A percentile compares a stretch with the other conserved stretches of the same genome.
Evolutionary conservation across 805 yeast genomes (phyloP).

Genomic region (Trichomonascus vanleenenianus): DNA sequence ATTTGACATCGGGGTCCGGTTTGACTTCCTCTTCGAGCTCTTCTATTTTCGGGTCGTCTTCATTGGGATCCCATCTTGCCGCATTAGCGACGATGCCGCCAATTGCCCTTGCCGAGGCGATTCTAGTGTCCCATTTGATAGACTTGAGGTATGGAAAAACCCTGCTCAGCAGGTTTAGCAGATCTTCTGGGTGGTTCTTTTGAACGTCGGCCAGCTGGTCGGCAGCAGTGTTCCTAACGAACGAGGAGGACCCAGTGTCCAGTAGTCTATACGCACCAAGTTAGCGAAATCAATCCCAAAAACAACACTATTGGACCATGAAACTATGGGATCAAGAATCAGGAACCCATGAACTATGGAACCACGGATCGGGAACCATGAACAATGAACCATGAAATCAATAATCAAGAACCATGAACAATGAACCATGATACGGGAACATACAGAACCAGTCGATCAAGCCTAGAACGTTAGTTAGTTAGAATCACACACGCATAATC

Average conservation of each 20-base stretch:
- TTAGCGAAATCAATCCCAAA: not conserved
- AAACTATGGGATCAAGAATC: too few species aligned
- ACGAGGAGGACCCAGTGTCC: constrained; percentile 92
- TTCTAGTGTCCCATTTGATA: constrained; percentile 91
- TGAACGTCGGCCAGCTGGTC: constrained; percentile 94
- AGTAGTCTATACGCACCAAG: constrained; percentile 36
- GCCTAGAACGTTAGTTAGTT: constrained; percentile 36
- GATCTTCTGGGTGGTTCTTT: constrained; percentile 89
- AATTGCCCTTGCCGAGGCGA: constrained; percentile 88
- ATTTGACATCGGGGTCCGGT: constrained; percentile 20
- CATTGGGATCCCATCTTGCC: constrained; percentile 77
- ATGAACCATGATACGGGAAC: constrained; percentile 8
- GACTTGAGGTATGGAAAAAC: constrained; percentile 84
- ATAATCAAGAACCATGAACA: not conserved
- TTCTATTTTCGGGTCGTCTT: constrained; percentile 15
- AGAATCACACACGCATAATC: not conserved
- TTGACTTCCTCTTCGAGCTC: constrained; percentile 23
- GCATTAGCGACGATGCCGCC: constrained; percentile 86
- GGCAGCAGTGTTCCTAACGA: constrained; percentile 93
- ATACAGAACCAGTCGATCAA: constrained; percentile 47
- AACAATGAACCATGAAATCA: too few species aligned
- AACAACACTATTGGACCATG: not conserved
- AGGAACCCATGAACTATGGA: too few species aligned
- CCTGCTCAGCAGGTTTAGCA: constrained; percentile 70
- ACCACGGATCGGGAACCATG: too few species aligned